phyloP scores from a whole-genome alignment of 495 filamentous ascomycete genomes.

The Penicillium cataractarum region DNA sequence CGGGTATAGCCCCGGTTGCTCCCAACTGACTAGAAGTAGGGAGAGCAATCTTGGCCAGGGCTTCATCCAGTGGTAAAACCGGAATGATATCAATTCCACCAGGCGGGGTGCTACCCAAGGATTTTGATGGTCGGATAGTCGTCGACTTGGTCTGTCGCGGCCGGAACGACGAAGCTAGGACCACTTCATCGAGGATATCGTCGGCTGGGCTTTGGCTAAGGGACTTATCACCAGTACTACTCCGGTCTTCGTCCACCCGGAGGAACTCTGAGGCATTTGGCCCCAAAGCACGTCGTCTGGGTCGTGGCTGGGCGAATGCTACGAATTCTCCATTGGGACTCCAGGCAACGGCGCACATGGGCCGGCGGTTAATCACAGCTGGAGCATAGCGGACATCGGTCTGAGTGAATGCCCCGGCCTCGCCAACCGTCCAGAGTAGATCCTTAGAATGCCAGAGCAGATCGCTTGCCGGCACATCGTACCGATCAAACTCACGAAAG shows the following conservation, averaged over 20 bases:
- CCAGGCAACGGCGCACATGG: slow-evolving; percentile 51
- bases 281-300: slow-evolving; percentile 40
- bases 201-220: slow-evolving; percentile 69
- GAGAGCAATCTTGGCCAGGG: slow-evolving; percentile 56
- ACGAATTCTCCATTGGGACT: slow-evolving; percentile 50
- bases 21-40: slow-evolving; percentile 63
- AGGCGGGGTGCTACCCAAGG: slow-evolving; percentile 59
- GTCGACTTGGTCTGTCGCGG: slow-evolving; percentile 41
- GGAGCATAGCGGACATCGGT: slow-evolving; percentile 83
- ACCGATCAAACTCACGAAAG: slow-evolving; percentile 79
- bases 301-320: slow-evolving; percentile 54
- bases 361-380: slow-evolving; percentile 68
- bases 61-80: slow-evolving; percentile 63
- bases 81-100: slow-evolving; percentile 48
- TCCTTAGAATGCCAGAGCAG: slow-evolving; percentile 91
- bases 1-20: slow-evolving; percentile 61
- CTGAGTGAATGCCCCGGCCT: slow-evolving; percentile 81
- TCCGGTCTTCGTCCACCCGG: slow-evolving; percentile 34
- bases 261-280: slow-evolving; percentile 43
- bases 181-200: slow-evolving; percentile 62
- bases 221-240: slow-evolving; percentile 43
- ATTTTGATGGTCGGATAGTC: slow-evolving; percentile 42
- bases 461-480: slow-evolving; percentile 70
- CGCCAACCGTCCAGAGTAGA: slow-evolving; percentile 87
- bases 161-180: slow-evolving; percentile 53